Evolutionary conservation across 1,284 basidiomycete genomes (phyloP).

Genomic region (Papiliotrema terrestris): DNA sequence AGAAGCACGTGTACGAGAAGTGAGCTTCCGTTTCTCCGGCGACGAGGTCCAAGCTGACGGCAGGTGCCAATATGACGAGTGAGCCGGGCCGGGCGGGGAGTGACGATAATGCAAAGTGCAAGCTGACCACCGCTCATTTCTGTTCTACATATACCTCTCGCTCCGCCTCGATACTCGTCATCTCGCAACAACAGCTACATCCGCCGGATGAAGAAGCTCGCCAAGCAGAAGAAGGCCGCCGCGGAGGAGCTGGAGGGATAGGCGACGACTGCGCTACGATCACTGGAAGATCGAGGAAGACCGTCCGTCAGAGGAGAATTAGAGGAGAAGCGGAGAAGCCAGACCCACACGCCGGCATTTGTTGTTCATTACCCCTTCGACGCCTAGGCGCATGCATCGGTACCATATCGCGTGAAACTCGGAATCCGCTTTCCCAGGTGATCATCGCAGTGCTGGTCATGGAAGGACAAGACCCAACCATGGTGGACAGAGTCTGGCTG

Average conservation of each 20-base stretch:
- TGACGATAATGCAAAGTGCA: background rate
- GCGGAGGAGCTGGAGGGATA: slow-evolving; percentile 46
- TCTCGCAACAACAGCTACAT: slow-evolving; percentile 73
- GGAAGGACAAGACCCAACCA: too few species aligned
- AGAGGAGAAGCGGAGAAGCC: too few species aligned
- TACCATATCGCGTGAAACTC: too few species aligned
- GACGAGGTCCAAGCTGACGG: slow-evolving; percentile 7
- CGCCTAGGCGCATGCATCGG: background rate
- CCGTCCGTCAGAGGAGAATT: too few species aligned
- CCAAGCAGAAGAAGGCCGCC: slow-evolving; percentile 66
- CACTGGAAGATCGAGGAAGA: background rate
- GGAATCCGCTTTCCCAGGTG: too few species aligned
- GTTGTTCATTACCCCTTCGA: background rate
- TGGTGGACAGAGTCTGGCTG: too few species aligned
- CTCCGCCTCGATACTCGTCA: too few species aligned
- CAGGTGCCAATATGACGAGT: slow-evolving; percentile 90
- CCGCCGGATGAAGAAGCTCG: slow-evolving; percentile 74
- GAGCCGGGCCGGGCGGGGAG: slow-evolving; percentile 35
- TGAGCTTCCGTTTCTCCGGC: too few species aligned
- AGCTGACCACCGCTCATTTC: background rate
- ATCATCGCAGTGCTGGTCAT: background rate
- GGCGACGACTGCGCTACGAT: background rate
- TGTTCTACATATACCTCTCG: background rate
- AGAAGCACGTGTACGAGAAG: slow-evolving; percentile 71
- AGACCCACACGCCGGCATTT: too few species aligned